A percentile compares a stretch with the other conserved stretches of the same genome.
These are phyloP conservation scores for Furcasterigmium sp. DNA, from an alignment of 2,329 filamentous ascomycete genomes.

Conservation along the genomic window DNA sequence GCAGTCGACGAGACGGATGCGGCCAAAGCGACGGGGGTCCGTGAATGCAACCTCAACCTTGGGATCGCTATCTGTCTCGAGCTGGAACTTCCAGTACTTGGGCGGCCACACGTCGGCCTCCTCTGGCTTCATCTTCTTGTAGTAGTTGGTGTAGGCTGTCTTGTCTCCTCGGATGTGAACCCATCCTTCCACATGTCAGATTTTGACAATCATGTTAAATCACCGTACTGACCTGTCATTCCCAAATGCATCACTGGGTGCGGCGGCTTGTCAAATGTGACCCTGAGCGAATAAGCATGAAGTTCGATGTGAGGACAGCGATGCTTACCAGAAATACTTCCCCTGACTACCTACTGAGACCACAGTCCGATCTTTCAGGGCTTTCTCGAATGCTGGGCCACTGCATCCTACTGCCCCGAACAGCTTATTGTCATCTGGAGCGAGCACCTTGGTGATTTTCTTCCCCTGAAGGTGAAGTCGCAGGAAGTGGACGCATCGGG, in stretches of 20 bases:
- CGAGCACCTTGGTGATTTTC: conserved; percentile 63
- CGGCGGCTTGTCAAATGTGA: conserved; percentile 64
- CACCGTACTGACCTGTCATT: conserved; percentile 46
- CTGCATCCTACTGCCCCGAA: conserved; percentile 89
- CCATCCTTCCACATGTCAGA: conserved; percentile 53
- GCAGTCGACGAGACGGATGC: conserved; percentile 79
- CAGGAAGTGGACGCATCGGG: conserved; percentile 81
- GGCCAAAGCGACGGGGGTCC: conserved; percentile 72
- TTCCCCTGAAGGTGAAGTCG: conserved; percentile 80
- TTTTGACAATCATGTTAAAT: neutral
- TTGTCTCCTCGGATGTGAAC: conserved; percentile 77
- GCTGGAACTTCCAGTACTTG: conserved; percentile 79
- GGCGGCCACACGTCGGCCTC: conserved; percentile 74
- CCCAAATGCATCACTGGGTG: conserved; percentile 89
- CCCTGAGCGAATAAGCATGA: conserved; percentile 19
- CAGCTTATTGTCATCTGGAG: conserved; percentile 75
- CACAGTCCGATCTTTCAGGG: conserved; percentile 69
- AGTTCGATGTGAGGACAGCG: neutral
- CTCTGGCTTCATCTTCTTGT: conserved; percentile 62
- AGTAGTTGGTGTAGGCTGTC: conserved; percentile 76
- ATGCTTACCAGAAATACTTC: conserved; percentile 85
- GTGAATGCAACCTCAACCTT: conserved; percentile 69
- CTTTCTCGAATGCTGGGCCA: conserved; percentile 66
- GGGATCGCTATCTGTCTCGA: conserved; percentile 56
- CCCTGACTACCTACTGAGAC: conserved; percentile 74